phyloP scores from a whole-genome alignment of 257 asterid genomes.

The Plantago ovata region DNA sequence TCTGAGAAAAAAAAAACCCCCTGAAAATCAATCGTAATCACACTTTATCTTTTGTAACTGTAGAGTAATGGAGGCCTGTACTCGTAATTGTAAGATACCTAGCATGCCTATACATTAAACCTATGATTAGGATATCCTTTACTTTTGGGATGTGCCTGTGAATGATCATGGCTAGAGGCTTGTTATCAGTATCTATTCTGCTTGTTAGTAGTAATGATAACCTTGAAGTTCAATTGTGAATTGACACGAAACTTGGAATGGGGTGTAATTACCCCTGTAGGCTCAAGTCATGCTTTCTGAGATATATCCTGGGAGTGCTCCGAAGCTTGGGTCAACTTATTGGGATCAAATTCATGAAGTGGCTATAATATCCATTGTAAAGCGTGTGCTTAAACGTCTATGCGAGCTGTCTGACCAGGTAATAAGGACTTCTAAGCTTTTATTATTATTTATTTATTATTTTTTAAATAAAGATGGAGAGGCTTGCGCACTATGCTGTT shows the following conservation, averaged over 20 bases:
- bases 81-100: not conserved
- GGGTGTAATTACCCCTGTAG: conserved; percentile 40
- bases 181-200: conserved; percentile 6
- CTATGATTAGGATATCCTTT: not conserved
- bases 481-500: conserved; percentile 4
- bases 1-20: no score
- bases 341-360: conserved; percentile 96
- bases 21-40: not conserved
- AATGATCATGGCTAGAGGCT: conserved; percentile 5
- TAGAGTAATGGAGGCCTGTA: not conserved
- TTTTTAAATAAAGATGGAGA: conserved; percentile 2
- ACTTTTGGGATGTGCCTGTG: not conserved
- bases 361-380: conserved; percentile 70
- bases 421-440: conserved; percentile 11
- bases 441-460: not conserved
- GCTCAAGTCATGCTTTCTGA: conserved; percentile 93
- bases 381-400: conserved; percentile 74
- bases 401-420: conserved; percentile 88
- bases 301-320: conserved; percentile 89
- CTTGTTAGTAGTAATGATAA: conserved; percentile 9
- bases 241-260: conserved; percentile 15
- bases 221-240: conserved; percentile 12
- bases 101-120: not conserved
- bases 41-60: not conserved
- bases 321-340: conserved; percentile 77